These are phyloP conservation scores for Nothophytophthora sp. DNA, from an alignment of 352 stramenopile species.

Conservation along the genomic window DNA sequence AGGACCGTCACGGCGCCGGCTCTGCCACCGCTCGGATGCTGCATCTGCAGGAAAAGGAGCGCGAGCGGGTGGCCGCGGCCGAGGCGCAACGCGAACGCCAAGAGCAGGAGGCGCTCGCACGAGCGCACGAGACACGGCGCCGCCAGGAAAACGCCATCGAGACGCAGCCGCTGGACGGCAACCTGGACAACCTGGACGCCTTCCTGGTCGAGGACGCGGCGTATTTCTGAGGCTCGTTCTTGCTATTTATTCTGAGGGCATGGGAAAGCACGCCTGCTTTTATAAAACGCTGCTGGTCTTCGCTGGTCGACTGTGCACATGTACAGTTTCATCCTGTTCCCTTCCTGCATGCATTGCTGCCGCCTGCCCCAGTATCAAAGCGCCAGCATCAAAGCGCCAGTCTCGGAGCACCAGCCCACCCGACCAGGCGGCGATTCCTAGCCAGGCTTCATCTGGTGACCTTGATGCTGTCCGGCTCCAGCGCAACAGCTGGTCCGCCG, in stretches of 20 bases:
- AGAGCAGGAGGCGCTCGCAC: constrained; percentile 26
- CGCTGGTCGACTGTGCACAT: too few species aligned
- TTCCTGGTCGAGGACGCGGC: constrained; percentile 60
- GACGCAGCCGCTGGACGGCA: constrained; percentile 28
- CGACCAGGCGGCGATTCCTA: too few species aligned
- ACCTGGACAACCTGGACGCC: constrained; percentile 59
- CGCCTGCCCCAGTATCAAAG: too few species aligned
- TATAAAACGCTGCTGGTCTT: too few species aligned
- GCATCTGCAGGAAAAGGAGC: constrained; percentile 59
- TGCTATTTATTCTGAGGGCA: constrained; percentile 28
- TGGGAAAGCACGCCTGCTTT: too few species aligned
- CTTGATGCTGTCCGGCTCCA: too few species aligned
- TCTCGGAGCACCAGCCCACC: too few species aligned
- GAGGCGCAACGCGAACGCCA: constrained; percentile 21
- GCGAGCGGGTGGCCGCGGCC: constrained; percentile 25
- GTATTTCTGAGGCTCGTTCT: constrained; percentile 39
- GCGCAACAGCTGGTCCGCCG: too few species aligned
- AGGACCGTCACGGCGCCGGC: constrained; percentile 30
- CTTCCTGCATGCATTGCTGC: too few species aligned
- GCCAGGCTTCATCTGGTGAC: too few species aligned
- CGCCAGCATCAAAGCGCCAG: too few species aligned
- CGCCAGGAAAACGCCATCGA: constrained; percentile 47
- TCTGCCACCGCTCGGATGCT: constrained; percentile 54
- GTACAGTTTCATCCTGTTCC: too few species aligned
- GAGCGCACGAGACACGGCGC: constrained; percentile 29